These are phyloP conservation scores for Sodiomyces alkalinus DNA, from an alignment of 2,329 filamentous ascomycete genomes.

Conservation along the genomic window DNA sequence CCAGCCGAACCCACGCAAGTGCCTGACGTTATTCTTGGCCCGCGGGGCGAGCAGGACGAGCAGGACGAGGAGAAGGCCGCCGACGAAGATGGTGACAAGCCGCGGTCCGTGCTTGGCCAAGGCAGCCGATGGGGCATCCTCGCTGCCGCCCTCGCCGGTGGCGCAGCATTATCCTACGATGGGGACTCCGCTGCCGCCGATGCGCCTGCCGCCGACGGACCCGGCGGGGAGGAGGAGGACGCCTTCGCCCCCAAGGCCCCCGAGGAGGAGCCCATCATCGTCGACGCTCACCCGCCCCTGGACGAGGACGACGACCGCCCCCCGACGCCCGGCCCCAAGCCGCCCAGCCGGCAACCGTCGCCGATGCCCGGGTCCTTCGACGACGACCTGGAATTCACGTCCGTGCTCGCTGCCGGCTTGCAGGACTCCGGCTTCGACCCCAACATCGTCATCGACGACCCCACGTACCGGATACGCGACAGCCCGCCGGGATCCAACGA, in stretches of 20 bases:
- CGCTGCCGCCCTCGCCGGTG: slow-evolving; percentile 31
- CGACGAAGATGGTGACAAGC: slow-evolving; percentile 13
- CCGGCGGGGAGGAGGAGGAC: neutral
- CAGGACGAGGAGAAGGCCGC: too few relatives aligned
- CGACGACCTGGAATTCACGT: slow-evolving; percentile 55
- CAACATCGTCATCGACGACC: slow-evolving; percentile 53
- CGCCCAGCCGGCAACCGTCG: slow-evolving; percentile 18
- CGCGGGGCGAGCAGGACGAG: slow-evolving; percentile 22
- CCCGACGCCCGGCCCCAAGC: slow-evolving; percentile 42
- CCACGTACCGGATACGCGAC: slow-evolving; percentile 44
- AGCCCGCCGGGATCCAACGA: slow-evolving; percentile 48
- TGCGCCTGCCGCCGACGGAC: slow-evolving; percentile 18
- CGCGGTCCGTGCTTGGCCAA: slow-evolving; percentile 18
- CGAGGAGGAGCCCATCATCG: neutral
- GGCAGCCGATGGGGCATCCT: slow-evolving; percentile 36
- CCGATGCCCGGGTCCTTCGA: slow-evolving; percentile 51
- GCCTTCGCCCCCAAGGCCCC: neutral
- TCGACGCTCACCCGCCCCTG: slow-evolving; percentile 7
- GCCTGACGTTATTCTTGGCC: slow-evolving; percentile 21
- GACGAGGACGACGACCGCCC: slow-evolving; percentile 30
- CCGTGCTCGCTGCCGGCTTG: slow-evolving; percentile 52
- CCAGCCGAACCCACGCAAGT: slow-evolving; percentile 1
- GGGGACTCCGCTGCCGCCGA: too few relatives aligned
- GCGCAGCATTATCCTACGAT: too few relatives aligned
- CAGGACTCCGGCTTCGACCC: slow-evolving; percentile 57